phyloP scores from a whole-genome alignment of 1,284 basidiomycete genomes.

The Coriolopsis trogii region DNA sequence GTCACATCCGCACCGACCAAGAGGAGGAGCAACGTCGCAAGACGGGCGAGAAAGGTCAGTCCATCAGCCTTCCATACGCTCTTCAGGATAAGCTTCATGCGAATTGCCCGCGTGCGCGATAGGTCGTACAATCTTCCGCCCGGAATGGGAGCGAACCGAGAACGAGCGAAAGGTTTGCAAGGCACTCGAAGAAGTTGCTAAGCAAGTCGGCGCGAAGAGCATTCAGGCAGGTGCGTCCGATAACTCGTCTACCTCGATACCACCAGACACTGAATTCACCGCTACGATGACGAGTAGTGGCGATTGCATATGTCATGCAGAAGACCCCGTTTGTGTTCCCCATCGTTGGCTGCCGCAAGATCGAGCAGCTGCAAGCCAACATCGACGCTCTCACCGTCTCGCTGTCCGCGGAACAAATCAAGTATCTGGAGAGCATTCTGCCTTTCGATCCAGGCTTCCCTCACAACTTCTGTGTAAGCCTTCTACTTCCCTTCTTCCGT shows the following conservation, averaged over 20 bases:
- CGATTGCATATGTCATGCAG: slow-evolving; percentile 54
- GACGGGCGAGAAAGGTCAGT: slow-evolving; percentile 42
- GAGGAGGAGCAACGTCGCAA: slow-evolving; percentile 45
- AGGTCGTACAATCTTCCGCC: slow-evolving; percentile 32
- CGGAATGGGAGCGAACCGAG: slow-evolving; percentile 43
- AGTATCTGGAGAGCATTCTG: slow-evolving; percentile 43
- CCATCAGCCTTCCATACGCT: no score
- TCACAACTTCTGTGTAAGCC: slow-evolving; percentile 40
- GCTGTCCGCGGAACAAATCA: slow-evolving; percentile 46
- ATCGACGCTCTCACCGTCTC: slow-evolving; percentile 49
- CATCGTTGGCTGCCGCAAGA: slow-evolving; percentile 50
- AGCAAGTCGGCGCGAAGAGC: slow-evolving; percentile 39
- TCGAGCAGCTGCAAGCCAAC: slow-evolving; percentile 51
- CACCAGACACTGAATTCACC: no score
- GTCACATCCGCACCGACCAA: slow-evolving; percentile 49
- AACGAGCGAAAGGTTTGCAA: slow-evolving; percentile 41
- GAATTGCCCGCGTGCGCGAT: slow-evolving; percentile 48
- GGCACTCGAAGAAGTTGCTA: slow-evolving; percentile 49
- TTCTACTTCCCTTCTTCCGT: neutral
- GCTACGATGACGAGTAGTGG: no score
- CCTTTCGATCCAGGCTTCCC: slow-evolving; percentile 51
- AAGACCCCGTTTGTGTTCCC: slow-evolving; percentile 51
- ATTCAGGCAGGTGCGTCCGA: slow-evolving; percentile 21
- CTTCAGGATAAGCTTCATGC: no score
- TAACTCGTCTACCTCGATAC: neutral